These are phyloP conservation scores for Keithomyces neogunnii DNA, from an alignment of 2,329 filamentous ascomycete genomes.

Conservation along the genomic window DNA sequence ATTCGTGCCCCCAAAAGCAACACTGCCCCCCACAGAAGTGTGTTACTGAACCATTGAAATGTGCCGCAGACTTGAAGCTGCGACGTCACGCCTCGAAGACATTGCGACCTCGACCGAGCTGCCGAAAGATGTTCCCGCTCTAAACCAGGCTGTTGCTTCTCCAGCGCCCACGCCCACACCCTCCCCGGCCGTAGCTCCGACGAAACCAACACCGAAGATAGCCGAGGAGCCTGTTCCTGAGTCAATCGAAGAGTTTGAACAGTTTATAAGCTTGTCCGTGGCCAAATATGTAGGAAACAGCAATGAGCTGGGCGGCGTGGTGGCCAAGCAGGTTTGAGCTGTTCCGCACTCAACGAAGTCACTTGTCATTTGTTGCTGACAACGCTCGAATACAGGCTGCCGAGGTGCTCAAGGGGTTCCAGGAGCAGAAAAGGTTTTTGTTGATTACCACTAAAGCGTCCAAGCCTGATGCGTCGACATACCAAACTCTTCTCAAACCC, in stretches of 20 bases:
- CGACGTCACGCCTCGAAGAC: conserved; percentile 91
- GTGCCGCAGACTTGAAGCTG: conserved; percentile 78
- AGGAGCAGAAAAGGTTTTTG: conserved; percentile 79
- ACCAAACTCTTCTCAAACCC: conserved; percentile 74
- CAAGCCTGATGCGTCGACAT: conserved; percentile 69
- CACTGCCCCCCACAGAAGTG: background rate
- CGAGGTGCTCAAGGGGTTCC: conserved; percentile 57
- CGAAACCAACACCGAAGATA: conserved; percentile 6
- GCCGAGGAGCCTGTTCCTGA: conserved; percentile 56
- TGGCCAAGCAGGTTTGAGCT: conserved; percentile 66
- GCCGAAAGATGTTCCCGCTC: conserved; percentile 40
- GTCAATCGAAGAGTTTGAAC: conserved; percentile 81
- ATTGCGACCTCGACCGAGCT: conserved; percentile 73
- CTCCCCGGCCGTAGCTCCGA: conserved; percentile 24
- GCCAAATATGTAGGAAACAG: conserved; percentile 72
- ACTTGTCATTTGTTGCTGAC: conserved; percentile 59
- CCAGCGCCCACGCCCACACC: conserved; percentile 28
- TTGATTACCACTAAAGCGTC: conserved; percentile 83
- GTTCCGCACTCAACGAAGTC: background rate
- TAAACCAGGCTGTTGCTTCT: conserved; percentile 29
- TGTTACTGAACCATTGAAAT: conserved; percentile 32
- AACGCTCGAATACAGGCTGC: conserved; percentile 29
- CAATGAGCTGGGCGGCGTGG: conserved; percentile 65
- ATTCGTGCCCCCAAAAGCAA: background rate
- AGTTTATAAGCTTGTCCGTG: conserved; percentile 64